A percentile compares a stretch with the other conserved stretches of the same genome.
Conservation (phyloP, 2,329 filamentous ascomycete genomes). For the Fusarium xyrophilum region DNA sequence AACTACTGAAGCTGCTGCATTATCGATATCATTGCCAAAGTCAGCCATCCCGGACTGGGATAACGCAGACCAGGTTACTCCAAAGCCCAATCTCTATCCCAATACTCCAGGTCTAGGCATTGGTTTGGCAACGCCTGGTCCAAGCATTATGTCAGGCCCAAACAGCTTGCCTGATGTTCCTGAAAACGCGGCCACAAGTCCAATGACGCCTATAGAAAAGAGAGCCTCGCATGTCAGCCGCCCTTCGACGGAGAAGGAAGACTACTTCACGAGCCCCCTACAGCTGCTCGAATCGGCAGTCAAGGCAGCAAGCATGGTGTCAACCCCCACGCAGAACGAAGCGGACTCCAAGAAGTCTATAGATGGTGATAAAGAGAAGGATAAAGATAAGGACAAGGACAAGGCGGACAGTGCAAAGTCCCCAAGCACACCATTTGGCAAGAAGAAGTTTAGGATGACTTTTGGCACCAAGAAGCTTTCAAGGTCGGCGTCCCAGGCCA, state of each 20-base stretch:
- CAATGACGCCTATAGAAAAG: constrained; percentile 60
- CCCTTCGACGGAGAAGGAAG: constrained; percentile 69
- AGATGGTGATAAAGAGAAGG: constrained; percentile 56
- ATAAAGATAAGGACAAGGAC: constrained; percentile 55
- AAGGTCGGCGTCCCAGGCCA: constrained; percentile 65
- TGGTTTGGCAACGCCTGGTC: constrained; percentile 73
- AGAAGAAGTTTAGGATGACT: constrained; percentile 87
- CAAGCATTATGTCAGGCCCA: constrained; percentile 32
- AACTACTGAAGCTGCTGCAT: constrained; percentile 62
- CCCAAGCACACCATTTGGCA: constrained; percentile 73
- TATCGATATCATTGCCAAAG: constrained; percentile 60
- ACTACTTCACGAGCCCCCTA: constrained; percentile 78
- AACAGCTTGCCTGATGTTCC: constrained; percentile 55
- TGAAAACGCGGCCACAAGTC: constrained; percentile 54
- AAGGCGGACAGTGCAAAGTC: constrained; percentile 63
- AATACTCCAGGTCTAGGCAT: constrained; percentile 80
- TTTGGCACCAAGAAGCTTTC: constrained; percentile 86
- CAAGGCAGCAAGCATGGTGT: constrained; percentile 57
- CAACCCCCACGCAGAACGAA: constrained; percentile 53
- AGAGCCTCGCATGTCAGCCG: constrained; percentile 62
- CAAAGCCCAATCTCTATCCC: constrained; percentile 70
- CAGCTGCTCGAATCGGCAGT: constrained; percentile 55
- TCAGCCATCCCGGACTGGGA: constrained; percentile 47
- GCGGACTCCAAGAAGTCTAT: constrained; percentile 58
- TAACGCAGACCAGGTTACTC: constrained; percentile 57